Evolutionary conservation across 305 asterid genomes (phyloP).

Genomic region (Fraxinus velutina): DNA sequence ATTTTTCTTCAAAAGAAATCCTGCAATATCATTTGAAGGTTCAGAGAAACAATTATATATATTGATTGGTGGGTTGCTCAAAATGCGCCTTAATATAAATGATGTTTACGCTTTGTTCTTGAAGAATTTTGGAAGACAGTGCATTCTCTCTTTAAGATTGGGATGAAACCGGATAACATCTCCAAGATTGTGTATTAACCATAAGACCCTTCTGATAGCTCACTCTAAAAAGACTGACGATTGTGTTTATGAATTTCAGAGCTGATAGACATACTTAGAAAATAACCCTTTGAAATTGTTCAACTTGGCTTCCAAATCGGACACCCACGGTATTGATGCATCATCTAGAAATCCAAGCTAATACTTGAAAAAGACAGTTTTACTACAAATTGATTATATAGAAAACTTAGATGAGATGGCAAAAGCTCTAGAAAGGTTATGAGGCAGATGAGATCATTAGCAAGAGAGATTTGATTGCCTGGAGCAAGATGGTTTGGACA

Average conservation of each 20-base stretch:
- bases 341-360: conserved; percentile 50
- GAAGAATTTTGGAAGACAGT: conserved; percentile 52
- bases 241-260: conserved; percentile 46
- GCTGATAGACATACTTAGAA: conserved; percentile 41
- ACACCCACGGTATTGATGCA: conserved; percentile 22
- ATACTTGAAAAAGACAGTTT: conserved; percentile 48
- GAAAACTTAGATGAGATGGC: conserved; percentile 81
- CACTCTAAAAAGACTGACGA: conserved; percentile 49
- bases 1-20: conserved; percentile 42
- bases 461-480: conserved; percentile 83
- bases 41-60: conserved; percentile 64
- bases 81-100: conserved; percentile 52
- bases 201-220: too few species aligned
- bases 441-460: conserved; percentile 86
- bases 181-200: too few species aligned
- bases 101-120: conserved; percentile 43
- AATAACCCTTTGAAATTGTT: conserved; percentile 50
- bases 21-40: conserved; percentile 50
- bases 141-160: conserved; percentile 52
- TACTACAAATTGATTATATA: conserved; percentile 56
- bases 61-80: conserved; percentile 56
- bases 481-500: conserved; percentile 66
- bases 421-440: conserved; percentile 58
- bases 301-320: conserved; percentile 49
- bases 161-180: conserved; percentile 41